Conservation (phyloP, 2,329 filamentous ascomycete genomes). For the Aspergillus sojae region DNA sequence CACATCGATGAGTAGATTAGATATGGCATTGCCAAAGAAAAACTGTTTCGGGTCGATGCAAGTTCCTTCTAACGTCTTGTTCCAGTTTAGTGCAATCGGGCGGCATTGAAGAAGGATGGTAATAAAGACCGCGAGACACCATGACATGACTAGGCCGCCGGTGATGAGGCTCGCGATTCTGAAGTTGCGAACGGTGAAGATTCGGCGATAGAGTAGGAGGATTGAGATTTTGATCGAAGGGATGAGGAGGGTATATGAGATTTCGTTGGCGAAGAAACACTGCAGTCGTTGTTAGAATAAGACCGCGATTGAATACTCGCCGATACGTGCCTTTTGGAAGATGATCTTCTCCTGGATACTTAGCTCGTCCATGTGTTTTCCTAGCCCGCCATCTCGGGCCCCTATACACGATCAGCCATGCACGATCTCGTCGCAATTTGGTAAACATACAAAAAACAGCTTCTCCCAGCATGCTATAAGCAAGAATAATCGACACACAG, state of each 20-base stretch:
- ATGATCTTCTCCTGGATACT: neutral
- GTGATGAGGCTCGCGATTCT: neutral
- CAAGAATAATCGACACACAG: slow-evolving; percentile 3
- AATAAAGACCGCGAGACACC: slow-evolving; percentile 4
- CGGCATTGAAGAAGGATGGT: slow-evolving; percentile 6
- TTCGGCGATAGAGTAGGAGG: slow-evolving; percentile 6
- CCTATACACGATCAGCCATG: neutral
- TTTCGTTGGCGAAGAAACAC: slow-evolving; percentile 10
- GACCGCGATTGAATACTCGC: neutral
- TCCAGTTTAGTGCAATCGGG: slow-evolving; percentile 6
- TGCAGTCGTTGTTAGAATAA: neutral
- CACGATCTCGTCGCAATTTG: neutral
- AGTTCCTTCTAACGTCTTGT: neutral
- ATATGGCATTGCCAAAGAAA: slow-evolving; percentile 2
- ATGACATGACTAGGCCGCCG: neutral
- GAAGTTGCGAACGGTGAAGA: slow-evolving; percentile 3
- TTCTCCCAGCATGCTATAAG: slow-evolving; percentile 1
- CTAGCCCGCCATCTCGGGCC: slow-evolving; percentile 1
- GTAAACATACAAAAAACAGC: neutral
- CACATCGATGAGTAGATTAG: slow-evolving; percentile 1
- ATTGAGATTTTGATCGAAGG: slow-evolving; percentile 7
- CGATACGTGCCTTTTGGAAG: neutral
- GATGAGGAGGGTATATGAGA: slow-evolving; percentile 2
- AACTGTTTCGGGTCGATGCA: slow-evolving; percentile 3
- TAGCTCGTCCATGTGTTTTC: slow-evolving; percentile 2